Evolutionary conservation across 2,329 filamentous ascomycete genomes (phyloP), one percentile per base, ranked within the genome.

Genomic region (Sordariomycetes sp.): DNA sequence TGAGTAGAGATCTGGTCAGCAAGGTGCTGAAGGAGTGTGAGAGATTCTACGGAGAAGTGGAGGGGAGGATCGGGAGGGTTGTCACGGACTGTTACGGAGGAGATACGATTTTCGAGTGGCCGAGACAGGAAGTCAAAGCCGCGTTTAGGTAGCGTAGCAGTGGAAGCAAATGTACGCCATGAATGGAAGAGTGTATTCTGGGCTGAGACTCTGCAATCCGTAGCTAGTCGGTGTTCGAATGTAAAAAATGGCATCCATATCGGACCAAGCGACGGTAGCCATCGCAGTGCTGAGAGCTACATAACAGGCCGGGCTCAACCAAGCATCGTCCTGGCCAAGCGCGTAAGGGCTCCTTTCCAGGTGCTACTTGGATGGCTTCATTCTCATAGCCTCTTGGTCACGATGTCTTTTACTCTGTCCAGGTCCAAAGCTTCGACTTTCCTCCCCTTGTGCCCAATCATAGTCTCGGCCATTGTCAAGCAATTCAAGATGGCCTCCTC

Each of bases 401-500:
- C 57, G 24, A 74, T 60, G 4, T 59, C 54, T 44, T 57, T 68
- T 1, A 72, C 52, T 34, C 48, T 55, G 1, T 62, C 57, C 21
- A 73, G 48, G 20, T 69, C 65, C 27, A 75, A 48, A 0, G 63
- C 71, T 31, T 72, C 65, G 2, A 75, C 55, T 18, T 47, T 66
- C 7, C 58, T 51, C 2, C 66, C 70, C 32, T 64, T 58, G 38
- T 67, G 63, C 0, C 75, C 75, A 1, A 61, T 64, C 59, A 77
- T 71, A 0, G 68, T 72, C 44, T 75, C 68, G 2, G 75, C 74
- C 58, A 71, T 77, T 40, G 66, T 77, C 8, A 82, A 52, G 0
- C 70, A 66, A 47, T 83, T 82, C 41, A 78, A 70, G 35, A 82
- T 79, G 2, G 75, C 68, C 53, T 83, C 78, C 45, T 82, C 76